A percentile compares a stretch with the other conserved stretches of the same genome.
phyloP scores from a whole-genome alignment of 2,329 filamentous ascomycete genomes.

The Neurospora crassa region DNA sequence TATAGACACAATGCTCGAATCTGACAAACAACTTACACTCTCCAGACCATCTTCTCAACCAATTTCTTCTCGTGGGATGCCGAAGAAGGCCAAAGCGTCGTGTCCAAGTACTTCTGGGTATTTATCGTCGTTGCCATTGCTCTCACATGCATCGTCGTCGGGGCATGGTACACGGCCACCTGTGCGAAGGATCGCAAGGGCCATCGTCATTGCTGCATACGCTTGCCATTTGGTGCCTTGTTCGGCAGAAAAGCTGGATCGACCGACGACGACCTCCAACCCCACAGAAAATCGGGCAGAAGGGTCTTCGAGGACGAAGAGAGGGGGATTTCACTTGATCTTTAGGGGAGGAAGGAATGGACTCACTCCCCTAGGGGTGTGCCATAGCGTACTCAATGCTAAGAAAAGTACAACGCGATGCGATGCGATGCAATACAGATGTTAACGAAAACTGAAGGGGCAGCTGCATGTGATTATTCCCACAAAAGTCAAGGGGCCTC shows the following conservation, averaged over 20 bases:
- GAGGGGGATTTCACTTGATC: not conserved
- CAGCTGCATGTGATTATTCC: not conserved
- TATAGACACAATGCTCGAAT: not conserved
- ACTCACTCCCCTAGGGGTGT: not conserved
- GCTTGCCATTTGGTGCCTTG: not conserved
- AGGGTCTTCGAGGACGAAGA: not conserved
- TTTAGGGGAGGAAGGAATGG: not conserved
- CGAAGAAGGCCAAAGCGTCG: not conserved
- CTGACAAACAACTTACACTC: not conserved
- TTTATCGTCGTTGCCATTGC: not conserved
- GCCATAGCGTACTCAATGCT: not conserved
- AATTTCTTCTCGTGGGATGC: not conserved
- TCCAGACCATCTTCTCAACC: not conserved
- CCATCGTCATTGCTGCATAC: not conserved
- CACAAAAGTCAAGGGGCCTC: not conserved
- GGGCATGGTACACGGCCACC: not conserved
- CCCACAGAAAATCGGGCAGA: not conserved
- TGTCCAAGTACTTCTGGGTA: not conserved
- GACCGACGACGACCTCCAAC: too few relatives aligned
- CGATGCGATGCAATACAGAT: not conserved
- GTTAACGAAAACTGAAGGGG: not conserved
- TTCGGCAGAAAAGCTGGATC: not conserved
- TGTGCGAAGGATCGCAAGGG: not conserved
- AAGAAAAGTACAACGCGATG: not conserved
- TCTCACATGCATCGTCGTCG: not conserved